Percentiles rank a stretch among this genome's conserved stretches.
Evolutionary conservation across 805 yeast genomes (phyloP).

Genomic region (Scheffersomyces lignosus): DNA sequence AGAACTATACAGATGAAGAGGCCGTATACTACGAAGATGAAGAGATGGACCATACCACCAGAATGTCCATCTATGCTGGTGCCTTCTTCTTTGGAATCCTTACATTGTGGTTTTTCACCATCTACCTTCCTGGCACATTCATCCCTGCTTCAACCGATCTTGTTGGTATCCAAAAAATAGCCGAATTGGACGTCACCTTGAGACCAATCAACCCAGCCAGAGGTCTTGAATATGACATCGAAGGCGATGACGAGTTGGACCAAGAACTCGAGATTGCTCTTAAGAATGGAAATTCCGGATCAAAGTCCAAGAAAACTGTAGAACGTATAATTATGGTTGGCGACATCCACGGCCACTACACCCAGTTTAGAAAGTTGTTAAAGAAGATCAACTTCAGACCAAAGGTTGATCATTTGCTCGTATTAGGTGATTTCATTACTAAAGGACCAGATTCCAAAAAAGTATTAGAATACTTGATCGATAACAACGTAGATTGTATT

Average conservation of each 20-base stretch:
- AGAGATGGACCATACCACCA: constrained; percentile 12
- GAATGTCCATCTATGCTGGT: constrained; percentile 12
- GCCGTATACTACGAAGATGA: constrained; percentile 17
- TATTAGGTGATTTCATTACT: constrained; percentile 82
- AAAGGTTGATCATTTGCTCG: constrained; percentile 56
- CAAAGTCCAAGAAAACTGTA: constrained; percentile 7
- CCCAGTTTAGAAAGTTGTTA: constrained; percentile 54
- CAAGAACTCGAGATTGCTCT: constrained; percentile 1
- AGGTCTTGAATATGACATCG: constrained; percentile 3
- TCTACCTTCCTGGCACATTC: constrained; percentile 32
- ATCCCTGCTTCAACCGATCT: constrained; percentile 34
- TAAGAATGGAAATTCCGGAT: constrained; percentile 1
- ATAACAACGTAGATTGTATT: constrained; percentile 65
- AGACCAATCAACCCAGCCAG: constrained; percentile 18
- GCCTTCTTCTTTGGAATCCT: constrained; percentile 11
- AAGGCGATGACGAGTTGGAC: constrained; percentile 6
- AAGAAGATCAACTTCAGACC: constrained; percentile 47
- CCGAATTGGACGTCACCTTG: constrained; percentile 23
- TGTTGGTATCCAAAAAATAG: constrained; percentile 23
- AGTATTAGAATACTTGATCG: constrained; percentile 58
- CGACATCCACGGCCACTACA: constrained; percentile 82
- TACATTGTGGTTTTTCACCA: constrained; percentile 28
- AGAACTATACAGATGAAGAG: constrained; percentile 11
- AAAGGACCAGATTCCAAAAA: constrained; percentile 78
- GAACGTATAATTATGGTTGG: constrained; percentile 72